Evolutionary conservation across 345 rosid genomes (phyloP).

Genomic region (Firmiana major): DNA sequence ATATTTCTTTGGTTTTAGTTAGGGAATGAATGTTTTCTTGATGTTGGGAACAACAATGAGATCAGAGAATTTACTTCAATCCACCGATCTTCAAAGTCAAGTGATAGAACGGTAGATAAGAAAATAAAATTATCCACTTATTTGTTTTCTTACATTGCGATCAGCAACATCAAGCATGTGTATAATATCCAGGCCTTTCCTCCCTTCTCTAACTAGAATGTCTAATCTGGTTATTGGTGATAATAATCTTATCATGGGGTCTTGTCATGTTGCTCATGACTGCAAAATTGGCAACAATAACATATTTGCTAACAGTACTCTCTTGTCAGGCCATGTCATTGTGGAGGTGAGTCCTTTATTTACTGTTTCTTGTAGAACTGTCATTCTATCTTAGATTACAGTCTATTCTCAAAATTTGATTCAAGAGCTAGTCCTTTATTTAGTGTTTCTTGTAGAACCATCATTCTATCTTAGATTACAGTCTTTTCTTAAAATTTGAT

Average conservation of each 20-base stretch:
- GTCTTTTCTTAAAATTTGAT: slow-evolving; percentile 30
- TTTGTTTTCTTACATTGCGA: neutral
- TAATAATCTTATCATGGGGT: slow-evolving; percentile 92
- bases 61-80: slow-evolving; percentile 80
- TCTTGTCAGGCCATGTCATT: slow-evolving; percentile 87
- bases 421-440: slow-evolving; percentile 27
- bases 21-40: slow-evolving; percentile 79
- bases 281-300: slow-evolving; percentile 80
- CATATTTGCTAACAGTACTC: slow-evolving; percentile 84
- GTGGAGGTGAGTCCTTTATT: slow-evolving; percentile 59
- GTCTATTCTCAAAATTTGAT: slow-evolving; percentile 30
- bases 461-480: neutral
- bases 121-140: neutral
- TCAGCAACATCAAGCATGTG: neutral
- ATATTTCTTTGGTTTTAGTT: slow-evolving; percentile 30
- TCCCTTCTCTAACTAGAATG: slow-evolving; percentile 1
- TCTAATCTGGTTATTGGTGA: slow-evolving; percentile 68
- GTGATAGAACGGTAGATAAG: slow-evolving; percentile 56
- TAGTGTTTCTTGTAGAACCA: neutral
- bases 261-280: slow-evolving; percentile 95
- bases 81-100: slow-evolving; percentile 81
- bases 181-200: neutral
- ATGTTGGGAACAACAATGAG: slow-evolving; percentile 78
- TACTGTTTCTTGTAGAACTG: neutral
- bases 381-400: neutral